Evolutionary conservation across 306 rosid genomes (phyloP).

Genomic region (Gleditsia sinensis): DNA sequence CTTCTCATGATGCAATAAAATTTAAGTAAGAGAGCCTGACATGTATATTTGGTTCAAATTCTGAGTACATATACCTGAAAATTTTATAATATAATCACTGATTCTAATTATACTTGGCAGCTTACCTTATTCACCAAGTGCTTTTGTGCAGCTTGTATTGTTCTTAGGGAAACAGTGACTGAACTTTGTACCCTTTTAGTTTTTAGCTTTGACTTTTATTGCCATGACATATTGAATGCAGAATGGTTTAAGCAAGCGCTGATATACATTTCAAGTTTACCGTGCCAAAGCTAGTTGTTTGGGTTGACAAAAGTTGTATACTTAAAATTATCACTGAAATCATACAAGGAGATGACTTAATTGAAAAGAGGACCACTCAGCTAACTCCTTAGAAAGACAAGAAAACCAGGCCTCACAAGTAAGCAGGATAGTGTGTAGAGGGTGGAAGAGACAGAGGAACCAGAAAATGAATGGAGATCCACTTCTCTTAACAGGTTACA

Average conservation of each 20-base stretch:
- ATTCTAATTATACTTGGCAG: background rate
- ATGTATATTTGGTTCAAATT: background rate
- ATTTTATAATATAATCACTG: background rate
- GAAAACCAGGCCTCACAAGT: background rate
- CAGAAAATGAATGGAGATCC: conserved; percentile 30
- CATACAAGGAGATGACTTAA: background rate
- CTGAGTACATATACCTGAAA: background rate
- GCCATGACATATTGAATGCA: conserved; percentile 3
- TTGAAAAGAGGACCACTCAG: background rate
- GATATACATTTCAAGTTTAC: background rate
- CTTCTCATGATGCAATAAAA: background rate
- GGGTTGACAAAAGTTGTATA: conserved; percentile 15
- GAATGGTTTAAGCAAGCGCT: conserved; percentile 20
- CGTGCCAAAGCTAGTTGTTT: background rate
- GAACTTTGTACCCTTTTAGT: background rate
- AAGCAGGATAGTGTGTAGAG: background rate
- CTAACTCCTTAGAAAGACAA: conserved; percentile 13
- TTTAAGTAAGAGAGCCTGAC: background rate
- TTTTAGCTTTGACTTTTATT: conserved; percentile 1
- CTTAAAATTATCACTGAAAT: no score
- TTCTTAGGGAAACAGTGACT: background rate
- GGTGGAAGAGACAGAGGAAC: conserved; percentile 3
- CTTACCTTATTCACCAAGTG: conserved; percentile 7
- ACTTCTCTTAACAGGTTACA: conserved; percentile 35
- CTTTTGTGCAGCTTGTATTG: background rate